Conservation (phyloP, 352 stramenopile species). For the Pythium folliculosum region DNA sequence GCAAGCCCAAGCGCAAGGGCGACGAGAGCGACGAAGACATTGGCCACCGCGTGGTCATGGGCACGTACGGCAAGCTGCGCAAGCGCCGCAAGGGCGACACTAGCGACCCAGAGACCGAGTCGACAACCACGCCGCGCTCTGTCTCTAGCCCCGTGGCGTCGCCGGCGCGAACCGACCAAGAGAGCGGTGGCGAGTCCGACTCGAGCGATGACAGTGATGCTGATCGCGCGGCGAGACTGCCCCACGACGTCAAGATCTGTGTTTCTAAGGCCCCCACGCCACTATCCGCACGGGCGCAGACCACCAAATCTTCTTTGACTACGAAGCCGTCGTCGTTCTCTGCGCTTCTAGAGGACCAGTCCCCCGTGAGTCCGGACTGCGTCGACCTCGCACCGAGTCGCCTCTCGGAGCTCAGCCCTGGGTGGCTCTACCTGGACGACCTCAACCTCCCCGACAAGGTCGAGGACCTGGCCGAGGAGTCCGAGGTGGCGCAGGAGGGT, state of each 20-base stretch:
- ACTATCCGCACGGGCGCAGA: neutral
- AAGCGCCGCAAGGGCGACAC: slow-evolving; percentile 24
- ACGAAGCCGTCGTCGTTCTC: slow-evolving; percentile 14
- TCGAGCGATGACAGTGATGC: slow-evolving; percentile 14
- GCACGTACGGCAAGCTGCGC: slow-evolving; percentile 28
- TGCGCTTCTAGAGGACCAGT: slow-evolving; percentile 10
- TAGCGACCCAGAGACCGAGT: neutral
- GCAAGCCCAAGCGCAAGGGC: slow-evolving; percentile 76
- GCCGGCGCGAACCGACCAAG: slow-evolving; percentile 11
- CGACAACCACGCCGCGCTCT: neutral
- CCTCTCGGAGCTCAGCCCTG: slow-evolving; percentile 19
- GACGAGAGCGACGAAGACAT: slow-evolving; percentile 56
- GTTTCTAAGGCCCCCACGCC: neutral
- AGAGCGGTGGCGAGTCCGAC: slow-evolving; percentile 9
- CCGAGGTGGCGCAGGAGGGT: slow-evolving; percentile 5
- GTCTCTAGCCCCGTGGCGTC: neutral
- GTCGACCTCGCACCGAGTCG: slow-evolving; percentile 9
- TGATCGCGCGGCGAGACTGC: slow-evolving; percentile 6
- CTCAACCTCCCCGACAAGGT: slow-evolving; percentile 15
- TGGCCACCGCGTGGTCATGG: slow-evolving; percentile 27
- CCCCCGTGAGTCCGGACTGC: slow-evolving; percentile 4
- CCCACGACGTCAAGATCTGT: slow-evolving; percentile 6
- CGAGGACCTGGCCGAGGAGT: slow-evolving; percentile 12
- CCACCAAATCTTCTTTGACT: neutral
- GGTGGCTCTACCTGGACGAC: slow-evolving; percentile 28